Percentiles rank a stretch among this genome's conserved stretches.
Evolutionary conservation across 345 rosid species (phyloP).

Genomic region (Populus pruinosa): DNA sequence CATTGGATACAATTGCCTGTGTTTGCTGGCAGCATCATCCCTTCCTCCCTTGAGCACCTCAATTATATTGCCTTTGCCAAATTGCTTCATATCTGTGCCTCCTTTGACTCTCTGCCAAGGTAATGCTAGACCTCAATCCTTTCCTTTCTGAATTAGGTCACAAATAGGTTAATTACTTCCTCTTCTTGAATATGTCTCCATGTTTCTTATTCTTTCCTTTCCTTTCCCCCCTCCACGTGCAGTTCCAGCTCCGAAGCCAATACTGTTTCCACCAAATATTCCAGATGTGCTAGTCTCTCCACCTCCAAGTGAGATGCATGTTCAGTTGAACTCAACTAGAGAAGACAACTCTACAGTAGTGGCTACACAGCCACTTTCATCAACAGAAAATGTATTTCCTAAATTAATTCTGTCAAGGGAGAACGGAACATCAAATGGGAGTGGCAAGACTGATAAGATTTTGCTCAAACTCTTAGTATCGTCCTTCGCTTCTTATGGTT

Average conservation of each 20-base stretch:
- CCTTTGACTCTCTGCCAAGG: conserved; percentile 36
- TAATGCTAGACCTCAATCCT: not conserved
- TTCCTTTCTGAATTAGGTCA: not conserved
- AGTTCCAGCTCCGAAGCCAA: conserved; percentile 24
- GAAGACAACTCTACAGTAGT: not conserved
- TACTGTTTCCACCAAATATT: conserved; percentile 13
- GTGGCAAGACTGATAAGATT: not conserved
- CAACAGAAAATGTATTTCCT: not conserved
- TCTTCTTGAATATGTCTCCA: not conserved
- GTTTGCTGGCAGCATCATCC: conserved; percentile 25
- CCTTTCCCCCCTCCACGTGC: not conserved
- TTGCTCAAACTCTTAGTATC: not conserved
- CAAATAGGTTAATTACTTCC: not conserved
- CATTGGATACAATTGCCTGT: conserved; percentile 33
- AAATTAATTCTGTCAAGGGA: not conserved
- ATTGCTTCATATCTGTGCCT: conserved; percentile 33
- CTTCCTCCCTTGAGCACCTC: conserved; percentile 12
- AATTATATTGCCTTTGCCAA: conserved; percentile 25
- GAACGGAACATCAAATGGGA: conserved; percentile 10
- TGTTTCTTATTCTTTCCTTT: not conserved
- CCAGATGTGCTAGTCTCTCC: conserved; percentile 9
- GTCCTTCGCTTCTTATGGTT: conserved; percentile 8
- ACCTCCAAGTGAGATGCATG: conserved; percentile 6
- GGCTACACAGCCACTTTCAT: conserved; percentile 6
- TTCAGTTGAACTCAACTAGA: not conserved